A percentile compares a stretch with the other conserved stretches of the same genome.
Evolutionary conservation across 108 stramenopile species (phyloP).

Genomic region (Fragilaria crotonensis): DNA sequence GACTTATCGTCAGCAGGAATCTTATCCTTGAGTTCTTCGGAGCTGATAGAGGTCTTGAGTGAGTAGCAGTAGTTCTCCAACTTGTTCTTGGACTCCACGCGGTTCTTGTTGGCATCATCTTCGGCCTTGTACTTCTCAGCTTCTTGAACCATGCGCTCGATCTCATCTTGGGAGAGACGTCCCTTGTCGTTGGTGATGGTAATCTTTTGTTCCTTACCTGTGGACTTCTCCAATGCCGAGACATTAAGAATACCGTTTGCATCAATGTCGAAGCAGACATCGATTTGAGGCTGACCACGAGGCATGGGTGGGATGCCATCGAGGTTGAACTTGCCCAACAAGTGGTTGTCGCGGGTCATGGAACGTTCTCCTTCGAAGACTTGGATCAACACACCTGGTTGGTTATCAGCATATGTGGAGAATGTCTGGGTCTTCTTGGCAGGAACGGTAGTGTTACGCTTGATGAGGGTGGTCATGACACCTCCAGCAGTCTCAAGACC

Average conservation of each 20-base stretch:
- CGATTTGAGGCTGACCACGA: constrained; percentile 98
- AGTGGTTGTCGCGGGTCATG: constrained; percentile 99
- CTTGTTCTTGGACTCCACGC: constrained; percentile 94
- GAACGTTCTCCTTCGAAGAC: constrained; percentile 99
- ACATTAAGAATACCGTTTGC: constrained; percentile 88
- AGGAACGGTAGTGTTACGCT: constrained; percentile 91
- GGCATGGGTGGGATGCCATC: constrained; percentile 99
- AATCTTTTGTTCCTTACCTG: constrained; percentile 99
- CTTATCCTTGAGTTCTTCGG: constrained; percentile 83
- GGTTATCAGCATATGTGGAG: constrained; percentile 99
- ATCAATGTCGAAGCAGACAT: constrained; percentile 98
- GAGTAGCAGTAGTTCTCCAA: constrained; percentile 97
- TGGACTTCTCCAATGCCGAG: constrained; percentile 96
- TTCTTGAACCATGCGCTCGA: constrained; percentile 98
- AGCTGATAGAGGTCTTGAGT: constrained; percentile 84
- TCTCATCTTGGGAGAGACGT: constrained; percentile 96
- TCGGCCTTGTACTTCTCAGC: constrained; percentile 98
- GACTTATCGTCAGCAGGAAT: constrained; percentile 79
- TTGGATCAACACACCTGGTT: constrained; percentile 98
- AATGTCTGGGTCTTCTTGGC: constrained; percentile 99
- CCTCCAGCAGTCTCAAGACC: constrained; percentile 97
- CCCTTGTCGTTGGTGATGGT: constrained; percentile 99
- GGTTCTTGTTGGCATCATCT: constrained; percentile 93
- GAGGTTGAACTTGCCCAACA: constrained; percentile 98
- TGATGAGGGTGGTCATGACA: constrained; percentile 94